A percentile compares a stretch with the other conserved stretches of the same genome.
phyloP scores from a whole-genome alignment of 2,329 filamentous ascomycete species.

The Arachnopeziza araneosa region DNA sequence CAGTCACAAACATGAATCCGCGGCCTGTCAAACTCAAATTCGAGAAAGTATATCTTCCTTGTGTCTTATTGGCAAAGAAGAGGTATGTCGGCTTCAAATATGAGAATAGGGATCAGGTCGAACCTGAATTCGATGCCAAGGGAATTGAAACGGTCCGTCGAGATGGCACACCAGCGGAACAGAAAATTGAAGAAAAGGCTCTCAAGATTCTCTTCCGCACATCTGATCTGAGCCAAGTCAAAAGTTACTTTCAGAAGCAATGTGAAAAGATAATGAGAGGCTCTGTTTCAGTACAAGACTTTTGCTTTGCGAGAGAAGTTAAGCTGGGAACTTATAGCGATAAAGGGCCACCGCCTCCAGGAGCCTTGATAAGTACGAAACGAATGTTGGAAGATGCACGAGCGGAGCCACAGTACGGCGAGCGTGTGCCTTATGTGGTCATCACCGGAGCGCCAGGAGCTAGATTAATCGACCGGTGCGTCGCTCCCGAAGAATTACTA shows the following conservation, averaged over 20 bases:
- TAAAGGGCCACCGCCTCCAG: constrained; percentile 73
- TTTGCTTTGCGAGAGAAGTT: constrained; percentile 92
- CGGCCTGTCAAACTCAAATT: constrained; percentile 93
- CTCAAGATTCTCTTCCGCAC: constrained; percentile 87
- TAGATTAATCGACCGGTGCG: constrained; percentile 80
- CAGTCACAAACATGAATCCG: constrained; percentile 85
- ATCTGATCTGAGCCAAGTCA: constrained; percentile 81
- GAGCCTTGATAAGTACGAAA: constrained; percentile 80
- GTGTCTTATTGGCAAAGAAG: constrained; percentile 91
- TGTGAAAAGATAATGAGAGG: constrained; percentile 91
- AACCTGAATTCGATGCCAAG: constrained; percentile 93
- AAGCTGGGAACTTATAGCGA: constrained; percentile 84
- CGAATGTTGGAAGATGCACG: constrained; percentile 83
- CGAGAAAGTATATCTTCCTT: constrained; percentile 96
- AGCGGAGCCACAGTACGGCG: constrained; percentile 88
- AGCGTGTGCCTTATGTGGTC: constrained; percentile 92
- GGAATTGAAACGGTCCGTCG: constrained; percentile 95
- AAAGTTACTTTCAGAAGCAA: constrained; percentile 82
- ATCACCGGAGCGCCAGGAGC: constrained; percentile 82
- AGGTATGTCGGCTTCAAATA: constrained; percentile 98
- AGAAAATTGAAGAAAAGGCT: constrained; percentile 92
- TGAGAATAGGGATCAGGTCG: constrained; percentile 66
- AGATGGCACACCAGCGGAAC: constrained; percentile 90
- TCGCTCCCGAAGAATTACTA: constrained; percentile 78
- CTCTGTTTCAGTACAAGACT: constrained; percentile 84